Evolutionary conservation across 139 green algal genomes (phyloP).

Genomic region (Klebsormidium nitens): DNA sequence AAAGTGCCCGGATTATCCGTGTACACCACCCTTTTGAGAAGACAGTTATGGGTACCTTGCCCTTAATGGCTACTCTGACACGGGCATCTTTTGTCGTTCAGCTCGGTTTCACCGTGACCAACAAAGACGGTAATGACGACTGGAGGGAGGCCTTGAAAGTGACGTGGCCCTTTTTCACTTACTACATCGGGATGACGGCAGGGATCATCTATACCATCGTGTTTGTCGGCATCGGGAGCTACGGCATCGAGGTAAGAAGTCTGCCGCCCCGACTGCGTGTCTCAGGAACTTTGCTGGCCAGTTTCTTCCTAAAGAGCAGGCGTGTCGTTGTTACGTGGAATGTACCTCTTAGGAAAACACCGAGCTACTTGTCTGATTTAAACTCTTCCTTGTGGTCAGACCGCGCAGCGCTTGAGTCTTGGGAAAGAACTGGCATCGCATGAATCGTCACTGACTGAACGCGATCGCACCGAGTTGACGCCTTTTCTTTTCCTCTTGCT

Average conservation of each 20-base stretch:
- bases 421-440: too few species aligned
- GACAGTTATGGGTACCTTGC: too few species aligned
- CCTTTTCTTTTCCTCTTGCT: not conserved
- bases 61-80: not conserved
- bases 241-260: not conserved
- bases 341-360: not conserved
- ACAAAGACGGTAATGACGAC: slow-evolving; percentile 12
- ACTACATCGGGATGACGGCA: slow-evolving; percentile 8
- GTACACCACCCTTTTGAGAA: too few species aligned
- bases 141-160: slow-evolving; percentile 14
- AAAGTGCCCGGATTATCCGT: too few species aligned
- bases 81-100: not conserved
- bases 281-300: too few species aligned
- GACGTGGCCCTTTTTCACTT: slow-evolving; percentile 16
- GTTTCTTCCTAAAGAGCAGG: too few species aligned
- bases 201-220: slow-evolving; percentile 15
- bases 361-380: too few species aligned
- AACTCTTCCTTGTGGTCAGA: too few species aligned
- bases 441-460: too few species aligned
- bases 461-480: too few species aligned
- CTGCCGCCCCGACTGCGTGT: not conserved
- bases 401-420: too few species aligned
- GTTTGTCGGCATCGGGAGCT: not conserved
- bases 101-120: slow-evolving; percentile 18
- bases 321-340: not conserved